Evolutionary conservation across 1,284 basidiomycete genomes (phyloP).

Genomic region (Ceratobasidium sp.): DNA sequence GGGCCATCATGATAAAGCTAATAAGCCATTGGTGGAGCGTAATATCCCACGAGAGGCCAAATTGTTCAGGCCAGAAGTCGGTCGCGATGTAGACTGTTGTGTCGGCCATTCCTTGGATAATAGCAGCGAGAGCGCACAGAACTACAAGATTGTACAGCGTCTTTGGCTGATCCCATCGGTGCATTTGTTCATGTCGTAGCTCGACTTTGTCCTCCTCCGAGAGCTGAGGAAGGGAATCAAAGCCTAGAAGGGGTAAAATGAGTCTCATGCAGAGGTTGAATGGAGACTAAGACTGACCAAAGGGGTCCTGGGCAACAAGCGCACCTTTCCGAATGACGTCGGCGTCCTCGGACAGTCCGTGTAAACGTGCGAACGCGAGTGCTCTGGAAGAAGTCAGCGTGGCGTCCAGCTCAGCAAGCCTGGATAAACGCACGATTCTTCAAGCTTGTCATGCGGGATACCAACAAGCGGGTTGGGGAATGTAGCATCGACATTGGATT

Average conservation of each 20-base stretch:
- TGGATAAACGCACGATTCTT: conserved; percentile 45
- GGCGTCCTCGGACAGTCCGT: conserved; percentile 64
- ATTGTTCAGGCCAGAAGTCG: conserved; percentile 71
- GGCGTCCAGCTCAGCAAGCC: neutral
- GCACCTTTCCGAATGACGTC: conserved; percentile 69
- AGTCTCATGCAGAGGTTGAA: conserved; percentile 10
- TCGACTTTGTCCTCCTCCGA: conserved; percentile 66
- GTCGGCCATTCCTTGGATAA: conserved; percentile 79
- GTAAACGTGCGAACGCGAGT: conserved; percentile 59
- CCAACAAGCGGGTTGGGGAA: conserved; percentile 71
- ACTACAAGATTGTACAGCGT: conserved; percentile 67
- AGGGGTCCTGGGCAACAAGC: conserved; percentile 67
- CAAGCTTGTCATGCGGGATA: conserved; percentile 65
- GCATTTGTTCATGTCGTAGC: conserved; percentile 64
- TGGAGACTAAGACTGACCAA: conserved; percentile 51
- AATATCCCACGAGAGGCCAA: conserved; percentile 61
- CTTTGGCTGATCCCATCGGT: conserved; percentile 70
- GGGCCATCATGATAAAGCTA: conserved; percentile 78
- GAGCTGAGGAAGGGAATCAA: conserved; percentile 66
- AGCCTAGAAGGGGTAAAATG: conserved; percentile 48
- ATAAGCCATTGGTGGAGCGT: conserved; percentile 69
- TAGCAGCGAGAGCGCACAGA: conserved; percentile 70
- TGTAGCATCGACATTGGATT: conserved; percentile 53
- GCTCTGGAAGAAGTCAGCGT: conserved; percentile 8
- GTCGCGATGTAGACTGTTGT: conserved; percentile 78